Percentiles rank a stretch among this genome's conserved stretches.
Evolutionary conservation across 2,329 filamentous ascomycete species (phyloP).

Genomic region (Pseudopyrenochaeta lycopersici): DNA sequence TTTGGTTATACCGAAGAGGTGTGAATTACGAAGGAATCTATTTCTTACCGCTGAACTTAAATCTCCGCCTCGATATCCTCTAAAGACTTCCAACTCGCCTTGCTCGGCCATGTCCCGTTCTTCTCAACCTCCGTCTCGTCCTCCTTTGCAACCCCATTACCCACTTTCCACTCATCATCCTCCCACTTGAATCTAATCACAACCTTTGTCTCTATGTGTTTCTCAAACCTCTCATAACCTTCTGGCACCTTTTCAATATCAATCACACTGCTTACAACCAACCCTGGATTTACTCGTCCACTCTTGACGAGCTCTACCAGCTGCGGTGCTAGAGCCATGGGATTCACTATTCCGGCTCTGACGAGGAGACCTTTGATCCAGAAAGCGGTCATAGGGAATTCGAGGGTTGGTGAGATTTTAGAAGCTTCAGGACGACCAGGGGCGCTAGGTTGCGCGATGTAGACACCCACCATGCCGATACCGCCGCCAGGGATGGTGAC

Average conservation of each 20-base stretch:
- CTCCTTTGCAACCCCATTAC: not conserved
- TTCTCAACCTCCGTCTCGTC: not conserved
- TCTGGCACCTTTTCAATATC: conserved; percentile 29
- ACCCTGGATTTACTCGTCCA: conserved; percentile 23
- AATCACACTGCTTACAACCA: conserved; percentile 21
- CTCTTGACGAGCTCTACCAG: conserved; percentile 18
- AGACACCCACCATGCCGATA: conserved; percentile 39
- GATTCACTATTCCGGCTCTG: conserved; percentile 15
- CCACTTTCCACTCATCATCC: not conserved
- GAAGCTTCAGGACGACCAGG: not conserved
- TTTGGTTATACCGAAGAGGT: too few relatives aligned
- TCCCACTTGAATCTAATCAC: conserved; percentile 14
- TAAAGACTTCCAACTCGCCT: not conserved
- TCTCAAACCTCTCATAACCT: conserved; percentile 22
- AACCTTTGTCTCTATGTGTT: conserved; percentile 29
- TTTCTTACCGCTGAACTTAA: not conserved
- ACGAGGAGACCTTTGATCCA: conserved; percentile 9
- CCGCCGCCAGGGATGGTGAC: conserved; percentile 38
- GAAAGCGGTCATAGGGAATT: conserved; percentile 10
- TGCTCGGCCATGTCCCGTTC: not conserved
- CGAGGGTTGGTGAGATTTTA: not conserved
- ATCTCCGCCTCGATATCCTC: not conserved
- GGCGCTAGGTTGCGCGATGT: conserved; percentile 1
- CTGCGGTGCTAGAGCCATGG: conserved; percentile 10
- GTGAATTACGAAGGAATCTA: too few relatives aligned